Evolutionary conservation across 2,329 filamentous ascomycete species (phyloP).

Genomic region (Colletotrichum sp.): DNA sequence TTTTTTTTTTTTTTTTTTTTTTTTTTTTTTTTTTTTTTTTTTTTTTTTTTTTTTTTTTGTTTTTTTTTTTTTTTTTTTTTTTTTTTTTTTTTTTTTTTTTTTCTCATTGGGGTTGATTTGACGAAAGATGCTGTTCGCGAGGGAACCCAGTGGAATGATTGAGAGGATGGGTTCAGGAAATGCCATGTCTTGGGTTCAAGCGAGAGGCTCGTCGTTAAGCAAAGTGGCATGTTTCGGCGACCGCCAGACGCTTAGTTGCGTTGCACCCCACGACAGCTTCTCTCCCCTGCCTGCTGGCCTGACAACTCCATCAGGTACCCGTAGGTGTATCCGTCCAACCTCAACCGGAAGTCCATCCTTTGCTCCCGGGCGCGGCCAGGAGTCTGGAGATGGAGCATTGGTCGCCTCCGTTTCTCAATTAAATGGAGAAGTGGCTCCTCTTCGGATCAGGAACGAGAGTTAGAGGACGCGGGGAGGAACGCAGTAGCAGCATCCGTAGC

Average conservation of each 20-base stretch:
- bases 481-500: not conserved
- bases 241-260: not conserved
- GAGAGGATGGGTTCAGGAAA: not conserved
- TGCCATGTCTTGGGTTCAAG: constrained; percentile 9
- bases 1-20: too few relatives aligned
- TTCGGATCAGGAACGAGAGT: constrained; percentile 3
- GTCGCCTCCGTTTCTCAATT: not conserved
- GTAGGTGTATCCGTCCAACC: not conserved
- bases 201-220: constrained; percentile 2
- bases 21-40: too few relatives aligned
- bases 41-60: too few relatives aligned
- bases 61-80: not conserved
- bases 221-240: constrained; percentile 18
- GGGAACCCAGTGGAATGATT: constrained; percentile 12
- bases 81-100: not conserved
- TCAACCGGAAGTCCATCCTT: not conserved
- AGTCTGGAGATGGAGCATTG: constrained; percentile 6
- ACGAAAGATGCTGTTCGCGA: not conserved
- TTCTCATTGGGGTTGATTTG: not conserved
- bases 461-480: not conserved
- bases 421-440: constrained; percentile 9
- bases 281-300: not conserved
- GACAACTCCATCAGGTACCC: constrained; percentile 1
- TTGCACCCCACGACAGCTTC: constrained; percentile 15
- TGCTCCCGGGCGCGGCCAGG: not conserved